A percentile compares a stretch with the other conserved stretches of the same genome.
Conservation (phyloP, 2,329 filamentous ascomycete genomes). For the Corynespora cassiicola region DNA sequence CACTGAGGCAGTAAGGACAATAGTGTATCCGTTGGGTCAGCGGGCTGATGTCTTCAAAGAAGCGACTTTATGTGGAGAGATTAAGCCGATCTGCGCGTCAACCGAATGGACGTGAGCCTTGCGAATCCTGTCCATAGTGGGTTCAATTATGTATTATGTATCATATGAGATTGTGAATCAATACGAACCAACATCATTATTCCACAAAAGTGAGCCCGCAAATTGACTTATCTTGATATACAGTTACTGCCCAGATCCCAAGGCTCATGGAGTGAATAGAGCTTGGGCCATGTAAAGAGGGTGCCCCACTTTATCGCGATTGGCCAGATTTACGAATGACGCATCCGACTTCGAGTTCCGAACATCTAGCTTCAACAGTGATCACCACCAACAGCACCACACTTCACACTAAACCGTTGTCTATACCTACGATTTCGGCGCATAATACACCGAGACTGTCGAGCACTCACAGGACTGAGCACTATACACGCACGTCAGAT, state of each 20-base stretch:
- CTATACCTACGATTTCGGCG: no score
- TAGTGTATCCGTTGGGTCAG: neutral
- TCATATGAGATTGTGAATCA: slow-evolving; percentile 6
- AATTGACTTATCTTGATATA: no score
- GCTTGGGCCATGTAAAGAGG: slow-evolving; percentile 19
- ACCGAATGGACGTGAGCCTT: no score
- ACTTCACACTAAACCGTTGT: no score
- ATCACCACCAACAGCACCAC: no score
- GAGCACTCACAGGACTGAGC: no score
- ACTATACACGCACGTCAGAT: no score
- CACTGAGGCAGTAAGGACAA: slow-evolving; percentile 27
- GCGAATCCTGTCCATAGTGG: neutral
- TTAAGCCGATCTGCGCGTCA: slow-evolving; percentile 10
- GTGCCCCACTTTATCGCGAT: slow-evolving; percentile 13
- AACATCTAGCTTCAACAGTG: no score
- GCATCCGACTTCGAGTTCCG: no score
- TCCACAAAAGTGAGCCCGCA: no score
- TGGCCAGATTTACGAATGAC: slow-evolving; percentile 17
- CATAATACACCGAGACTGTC: no score
- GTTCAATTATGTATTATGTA: slow-evolving; percentile 8
- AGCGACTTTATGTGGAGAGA: slow-evolving; percentile 20
- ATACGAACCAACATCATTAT: no score
- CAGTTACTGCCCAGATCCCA: neutral
- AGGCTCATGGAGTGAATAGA: slow-evolving; percentile 10
- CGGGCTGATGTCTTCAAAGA: slow-evolving; percentile 18